Evolutionary conservation across 179 eudicot species (phyloP).

Genomic region (Silene coronaria): DNA sequence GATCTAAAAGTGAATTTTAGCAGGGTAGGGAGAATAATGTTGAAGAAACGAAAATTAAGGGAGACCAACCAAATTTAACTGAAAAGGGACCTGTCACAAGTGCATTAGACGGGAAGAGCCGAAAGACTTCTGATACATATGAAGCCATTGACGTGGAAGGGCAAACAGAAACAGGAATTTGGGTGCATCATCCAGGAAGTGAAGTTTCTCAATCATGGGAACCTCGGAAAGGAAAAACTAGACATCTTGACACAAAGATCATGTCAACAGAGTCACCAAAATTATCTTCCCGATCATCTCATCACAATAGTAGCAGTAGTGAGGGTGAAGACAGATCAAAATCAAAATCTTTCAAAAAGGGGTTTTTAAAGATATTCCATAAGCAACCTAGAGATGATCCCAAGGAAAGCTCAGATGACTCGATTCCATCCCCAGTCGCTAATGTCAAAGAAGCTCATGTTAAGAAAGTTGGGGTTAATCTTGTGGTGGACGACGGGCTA

Average conservation of each 20-base stretch:
- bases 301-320: slow-evolving; percentile 39
- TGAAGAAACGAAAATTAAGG: slow-evolving; percentile 21
- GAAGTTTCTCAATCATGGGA: slow-evolving; percentile 73
- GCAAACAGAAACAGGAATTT: slow-evolving; percentile 67
- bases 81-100: slow-evolving; percentile 20
- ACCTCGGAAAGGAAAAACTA: slow-evolving; percentile 63
- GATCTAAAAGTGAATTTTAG: slow-evolving; percentile 8
- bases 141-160: slow-evolving; percentile 72
- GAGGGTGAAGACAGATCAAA: slow-evolving; percentile 38
- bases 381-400: slow-evolving; percentile 40
- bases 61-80: slow-evolving; percentile 23
- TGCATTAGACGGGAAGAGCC: slow-evolving; percentile 19
- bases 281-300: slow-evolving; percentile 21
- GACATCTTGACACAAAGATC: slow-evolving; percentile 35
- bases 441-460: slow-evolving; percentile 32
- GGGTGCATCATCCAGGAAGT: slow-evolving; percentile 83
- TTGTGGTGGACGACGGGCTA: slow-evolving; percentile 43
- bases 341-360: slow-evolving; percentile 36
- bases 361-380: slow-evolving; percentile 52
- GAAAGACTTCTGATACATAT: slow-evolving; percentile 43
- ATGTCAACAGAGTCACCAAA: not conserved
- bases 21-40: slow-evolving; percentile 41
- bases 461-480: slow-evolving; percentile 38
- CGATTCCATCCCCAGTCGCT: slow-evolving; percentile 40
- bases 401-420: slow-evolving; percentile 17